Evolutionary conservation across 169 alveolate species (phyloP).

Genomic region (Eimeria necatrix): DNA sequence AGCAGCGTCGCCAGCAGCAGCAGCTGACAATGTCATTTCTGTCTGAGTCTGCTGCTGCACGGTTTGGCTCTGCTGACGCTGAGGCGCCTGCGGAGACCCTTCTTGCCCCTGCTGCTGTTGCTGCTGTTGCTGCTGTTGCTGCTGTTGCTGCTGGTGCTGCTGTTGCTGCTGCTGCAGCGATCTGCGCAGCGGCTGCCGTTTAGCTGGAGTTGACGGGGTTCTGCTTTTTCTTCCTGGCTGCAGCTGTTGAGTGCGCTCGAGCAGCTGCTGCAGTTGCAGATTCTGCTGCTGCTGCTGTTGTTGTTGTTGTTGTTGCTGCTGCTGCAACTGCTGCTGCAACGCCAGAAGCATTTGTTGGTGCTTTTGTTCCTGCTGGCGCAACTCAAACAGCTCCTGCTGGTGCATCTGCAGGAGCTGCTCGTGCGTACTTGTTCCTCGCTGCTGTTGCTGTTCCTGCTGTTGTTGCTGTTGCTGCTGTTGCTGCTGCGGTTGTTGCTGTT

Average conservation of each 20-base stretch:
- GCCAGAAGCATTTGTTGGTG: background rate
- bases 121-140: background rate
- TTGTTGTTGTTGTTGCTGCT: background rate
- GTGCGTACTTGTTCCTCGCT: too few relatives aligned
- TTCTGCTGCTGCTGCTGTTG: background rate
- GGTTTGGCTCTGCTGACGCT: background rate
- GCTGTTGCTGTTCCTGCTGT: background rate
- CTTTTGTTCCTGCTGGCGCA: background rate
- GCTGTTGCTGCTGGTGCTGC: conserved; percentile 29
- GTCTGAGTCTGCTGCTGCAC: conserved; percentile 19
- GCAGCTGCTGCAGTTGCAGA: background rate
- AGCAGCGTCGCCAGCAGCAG: background rate
- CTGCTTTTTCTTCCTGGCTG: background rate
- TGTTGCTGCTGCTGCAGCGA: background rate
- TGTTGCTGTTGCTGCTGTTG: conserved; percentile 28
- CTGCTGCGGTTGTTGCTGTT: conserved; percentile 13
- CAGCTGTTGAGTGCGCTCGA: background rate
- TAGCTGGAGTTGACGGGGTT: background rate
- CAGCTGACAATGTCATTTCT: background rate
- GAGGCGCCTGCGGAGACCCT: background rate
- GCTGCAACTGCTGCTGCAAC: conserved; percentile 23
- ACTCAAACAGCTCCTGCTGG: background rate
- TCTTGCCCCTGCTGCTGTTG: conserved; percentile 1
- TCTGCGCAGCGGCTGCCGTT: background rate
- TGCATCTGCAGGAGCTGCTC: conserved; percentile 19